Evolutionary conservation across 2,329 filamentous ascomycete genomes (phyloP).

Genomic region (Chlorencoelia australis): DNA sequence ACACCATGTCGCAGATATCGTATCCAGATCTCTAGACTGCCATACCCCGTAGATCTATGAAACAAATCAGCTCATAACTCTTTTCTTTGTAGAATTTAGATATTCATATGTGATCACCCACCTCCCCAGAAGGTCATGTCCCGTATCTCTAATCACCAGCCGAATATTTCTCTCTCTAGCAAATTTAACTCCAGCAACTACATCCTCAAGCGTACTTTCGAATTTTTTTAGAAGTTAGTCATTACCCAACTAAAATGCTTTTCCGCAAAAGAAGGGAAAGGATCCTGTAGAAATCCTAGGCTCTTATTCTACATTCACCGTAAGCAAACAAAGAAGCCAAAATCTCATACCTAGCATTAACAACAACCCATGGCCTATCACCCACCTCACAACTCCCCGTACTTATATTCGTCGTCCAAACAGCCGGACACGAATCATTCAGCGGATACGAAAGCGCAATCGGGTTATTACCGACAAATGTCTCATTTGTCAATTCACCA

Average conservation of each 20-base stretch:
- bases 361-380: constrained; percentile 29
- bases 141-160: constrained; percentile 34
- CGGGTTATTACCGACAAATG: constrained; percentile 30
- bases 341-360: constrained; percentile 34
- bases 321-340: no score
- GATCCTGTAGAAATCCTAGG: no score
- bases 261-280: no score
- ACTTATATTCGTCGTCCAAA: background rate
- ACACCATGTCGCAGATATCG: constrained; percentile 32
- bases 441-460: constrained; percentile 32
- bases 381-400: constrained; percentile 29
- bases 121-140: constrained; percentile 36
- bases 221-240: no score
- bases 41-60: constrained; percentile 21
- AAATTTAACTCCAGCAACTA: constrained; percentile 33
- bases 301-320: no score
- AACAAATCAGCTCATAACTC: constrained; percentile 32
- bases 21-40: constrained; percentile 34
- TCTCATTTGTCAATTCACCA: constrained; percentile 24
- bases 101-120: background rate
- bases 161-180: constrained; percentile 35
- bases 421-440: constrained; percentile 35
- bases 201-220: constrained; percentile 25
- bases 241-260: no score
- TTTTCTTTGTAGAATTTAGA: constrained; percentile 19